These are phyloP conservation scores for Globisporangium barbulae DNA, from an alignment of 352 stramenopile genomes.

Conservation along the genomic window DNA sequence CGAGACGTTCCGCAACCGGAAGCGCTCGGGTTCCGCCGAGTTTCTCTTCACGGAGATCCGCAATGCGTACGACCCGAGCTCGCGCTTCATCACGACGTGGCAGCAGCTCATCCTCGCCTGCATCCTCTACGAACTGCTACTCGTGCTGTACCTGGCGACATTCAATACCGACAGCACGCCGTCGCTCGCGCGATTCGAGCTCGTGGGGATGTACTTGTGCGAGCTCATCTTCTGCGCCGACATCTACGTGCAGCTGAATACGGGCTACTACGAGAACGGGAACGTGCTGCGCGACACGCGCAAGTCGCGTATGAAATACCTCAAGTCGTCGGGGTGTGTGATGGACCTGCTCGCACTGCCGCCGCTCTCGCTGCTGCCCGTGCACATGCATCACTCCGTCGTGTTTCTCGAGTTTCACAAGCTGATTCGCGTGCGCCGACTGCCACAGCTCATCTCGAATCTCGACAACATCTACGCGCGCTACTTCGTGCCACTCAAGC, in stretches of 20 bases:
- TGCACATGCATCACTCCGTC: constrained; percentile 13
- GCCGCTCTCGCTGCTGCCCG: constrained; percentile 42
- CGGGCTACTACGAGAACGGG: constrained; percentile 68
- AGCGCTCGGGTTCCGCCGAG: constrained; percentile 44
- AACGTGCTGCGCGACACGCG: constrained; percentile 57
- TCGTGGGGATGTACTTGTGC: constrained; percentile 47
- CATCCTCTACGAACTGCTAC: constrained; percentile 51
- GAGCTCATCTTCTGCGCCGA: constrained; percentile 59
- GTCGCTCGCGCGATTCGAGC: constrained; percentile 15
- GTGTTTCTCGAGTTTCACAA: constrained; percentile 55
- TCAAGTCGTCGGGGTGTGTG: constrained; percentile 46
- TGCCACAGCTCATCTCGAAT: constrained; percentile 49
- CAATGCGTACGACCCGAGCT: constrained; percentile 63
- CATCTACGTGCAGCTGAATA: constrained; percentile 72
- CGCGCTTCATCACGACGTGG: constrained; percentile 45
- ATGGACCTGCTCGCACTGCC: constrained; percentile 46
- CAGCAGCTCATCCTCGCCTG: constrained; percentile 46
- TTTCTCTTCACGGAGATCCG: constrained; percentile 42
- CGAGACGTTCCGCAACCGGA: constrained; percentile 36
- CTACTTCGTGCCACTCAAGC: constrained; percentile 56
- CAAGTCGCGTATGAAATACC: constrained; percentile 62
- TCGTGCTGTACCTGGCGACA: constrained; percentile 40
- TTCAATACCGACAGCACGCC: constrained; percentile 23
- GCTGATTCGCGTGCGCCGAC: constrained; percentile 41
- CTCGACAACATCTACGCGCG: constrained; percentile 66